These are phyloP conservation scores for Coemansia sp. DNA, from an alignment of 192 early-diverging fungal genomes.

Conservation along the genomic window DNA sequence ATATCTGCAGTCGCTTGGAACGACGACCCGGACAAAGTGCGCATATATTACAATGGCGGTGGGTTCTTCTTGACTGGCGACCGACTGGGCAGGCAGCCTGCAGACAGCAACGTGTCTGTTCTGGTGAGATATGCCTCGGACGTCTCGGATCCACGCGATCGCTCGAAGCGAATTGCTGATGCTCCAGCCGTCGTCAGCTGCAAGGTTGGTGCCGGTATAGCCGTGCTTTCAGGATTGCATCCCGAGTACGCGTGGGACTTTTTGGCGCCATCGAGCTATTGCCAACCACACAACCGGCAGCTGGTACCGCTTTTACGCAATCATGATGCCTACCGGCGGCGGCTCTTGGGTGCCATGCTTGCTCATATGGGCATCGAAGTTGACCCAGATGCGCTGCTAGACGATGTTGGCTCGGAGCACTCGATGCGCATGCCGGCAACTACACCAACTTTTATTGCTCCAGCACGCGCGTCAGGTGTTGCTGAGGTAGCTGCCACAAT, in stretches of 20 bases:
- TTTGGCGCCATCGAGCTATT: conserved; percentile 55
- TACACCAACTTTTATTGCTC: conserved; percentile 38
- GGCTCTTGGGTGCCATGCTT: conserved; percentile 58
- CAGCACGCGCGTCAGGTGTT: conserved; percentile 30
- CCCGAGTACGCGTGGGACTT: conserved; percentile 70
- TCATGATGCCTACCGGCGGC: conserved; percentile 50
- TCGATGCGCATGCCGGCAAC: conserved; percentile 12
- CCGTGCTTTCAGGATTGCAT: conserved; percentile 77
- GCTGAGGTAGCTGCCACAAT: conserved; percentile 19
- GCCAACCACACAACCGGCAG: conserved; percentile 40
- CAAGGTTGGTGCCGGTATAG: conserved; percentile 60
- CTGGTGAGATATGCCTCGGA: conserved; percentile 44
- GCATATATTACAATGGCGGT: conserved; percentile 70
- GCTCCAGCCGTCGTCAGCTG: conserved; percentile 65
- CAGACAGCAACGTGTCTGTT: conserved; percentile 14
- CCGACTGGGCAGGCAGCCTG: conserved; percentile 9
- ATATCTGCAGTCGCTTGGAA: conserved; percentile 35
- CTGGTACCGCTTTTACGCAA: conserved; percentile 49
- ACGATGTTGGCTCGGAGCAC: conserved; percentile 8
- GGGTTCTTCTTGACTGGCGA: conserved; percentile 59
- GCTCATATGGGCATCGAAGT: conserved; percentile 60
- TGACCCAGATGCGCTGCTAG: conserved; percentile 41
- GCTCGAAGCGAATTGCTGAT: conserved; percentile 13
- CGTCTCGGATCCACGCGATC: conserved; percentile 36
- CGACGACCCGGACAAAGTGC: conserved; percentile 26